These are phyloP conservation scores for Coemansia sp. DNA, from an alignment of 192 early-diverging fungal species.

Conservation along the genomic window DNA sequence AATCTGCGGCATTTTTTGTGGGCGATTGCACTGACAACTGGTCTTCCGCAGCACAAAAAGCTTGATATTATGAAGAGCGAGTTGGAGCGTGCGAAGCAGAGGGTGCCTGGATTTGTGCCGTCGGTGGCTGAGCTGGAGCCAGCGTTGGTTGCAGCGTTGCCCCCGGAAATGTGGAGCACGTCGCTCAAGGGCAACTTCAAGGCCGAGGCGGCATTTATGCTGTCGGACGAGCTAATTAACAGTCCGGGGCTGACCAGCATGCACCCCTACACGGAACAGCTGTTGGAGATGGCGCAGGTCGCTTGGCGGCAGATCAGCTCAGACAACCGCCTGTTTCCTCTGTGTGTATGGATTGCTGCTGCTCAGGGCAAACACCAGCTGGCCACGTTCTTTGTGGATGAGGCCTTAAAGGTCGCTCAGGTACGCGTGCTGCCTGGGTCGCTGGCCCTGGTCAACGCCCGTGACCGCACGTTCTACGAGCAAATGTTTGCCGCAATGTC, in stretches of 20 bases:
- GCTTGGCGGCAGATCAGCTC: neutral
- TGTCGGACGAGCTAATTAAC: constrained; percentile 22
- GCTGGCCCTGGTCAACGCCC: constrained; percentile 20
- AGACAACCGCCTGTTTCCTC: constrained; percentile 27
- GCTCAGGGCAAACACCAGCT: constrained; percentile 6
- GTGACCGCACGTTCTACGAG: constrained; percentile 12
- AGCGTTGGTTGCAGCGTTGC: constrained; percentile 18
- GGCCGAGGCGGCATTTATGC: constrained; percentile 30
- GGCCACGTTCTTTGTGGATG: neutral
- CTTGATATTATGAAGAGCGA: neutral
- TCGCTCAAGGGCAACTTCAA: constrained; percentile 17
- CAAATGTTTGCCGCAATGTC: constrained; percentile 17
- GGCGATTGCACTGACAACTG: constrained; percentile 9
- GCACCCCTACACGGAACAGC: neutral
- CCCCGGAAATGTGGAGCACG: constrained; percentile 11
- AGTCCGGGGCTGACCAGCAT: neutral
- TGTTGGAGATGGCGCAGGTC: neutral
- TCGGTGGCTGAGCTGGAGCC: constrained; percentile 31
- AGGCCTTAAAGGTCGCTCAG: neutral
- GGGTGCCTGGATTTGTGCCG: constrained; percentile 14
- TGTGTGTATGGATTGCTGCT: constrained; percentile 19
- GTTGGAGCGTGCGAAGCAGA: constrained; percentile 5
- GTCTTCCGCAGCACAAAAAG: neutral
- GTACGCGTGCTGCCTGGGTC: constrained; percentile 11
- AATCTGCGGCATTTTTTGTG: constrained; percentile 32